Evolutionary conservation across 371 early-diverging fungal species (phyloP).

Genomic region (Apophysomyces ossiformis): DNA sequence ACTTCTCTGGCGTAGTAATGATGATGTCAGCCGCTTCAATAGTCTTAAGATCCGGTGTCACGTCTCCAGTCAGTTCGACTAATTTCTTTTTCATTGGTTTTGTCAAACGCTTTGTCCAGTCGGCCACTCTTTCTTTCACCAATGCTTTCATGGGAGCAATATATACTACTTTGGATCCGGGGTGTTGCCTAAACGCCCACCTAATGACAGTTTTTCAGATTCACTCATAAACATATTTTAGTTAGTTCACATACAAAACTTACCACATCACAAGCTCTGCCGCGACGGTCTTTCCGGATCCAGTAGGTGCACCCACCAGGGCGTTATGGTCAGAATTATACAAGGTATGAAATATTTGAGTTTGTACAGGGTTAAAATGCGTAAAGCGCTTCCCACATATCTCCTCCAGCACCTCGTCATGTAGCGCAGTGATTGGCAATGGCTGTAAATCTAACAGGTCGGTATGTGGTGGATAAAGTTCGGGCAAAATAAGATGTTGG

Average conservation of each 20-base stretch:
- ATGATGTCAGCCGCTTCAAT: constrained; percentile 94
- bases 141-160: constrained; percentile 99
- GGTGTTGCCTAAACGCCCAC: constrained; percentile 83
- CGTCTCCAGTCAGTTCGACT: constrained; percentile 98
- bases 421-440: constrained; percentile 83
- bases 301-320: constrained; percentile 98
- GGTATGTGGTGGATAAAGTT: constrained; percentile 82
- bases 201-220: constrained; percentile 25
- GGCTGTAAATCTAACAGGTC: constrained; percentile 90
- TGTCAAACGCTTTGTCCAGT: constrained; percentile 86
- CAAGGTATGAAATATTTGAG: constrained; percentile 95
- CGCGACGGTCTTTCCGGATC: constrained; percentile 98
- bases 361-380: constrained; percentile 98
- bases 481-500: constrained; percentile 87
- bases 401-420: constrained; percentile 78
- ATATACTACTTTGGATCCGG: constrained; percentile 93
- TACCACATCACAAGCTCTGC: constrained; percentile 95
- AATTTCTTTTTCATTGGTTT: constrained; percentile 78
- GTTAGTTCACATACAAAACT: neutral
- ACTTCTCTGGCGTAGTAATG: constrained; percentile 98
- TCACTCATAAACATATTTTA: constrained; percentile 3
- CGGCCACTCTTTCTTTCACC: constrained; percentile 94
- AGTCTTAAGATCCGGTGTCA: constrained; percentile 87
- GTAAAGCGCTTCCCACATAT: constrained; percentile 82
- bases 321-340: constrained; percentile 88